These are phyloP conservation scores for Aspergillus melleus DNA, from an alignment of 2,329 filamentous ascomycete genomes.

Conservation along the genomic window DNA sequence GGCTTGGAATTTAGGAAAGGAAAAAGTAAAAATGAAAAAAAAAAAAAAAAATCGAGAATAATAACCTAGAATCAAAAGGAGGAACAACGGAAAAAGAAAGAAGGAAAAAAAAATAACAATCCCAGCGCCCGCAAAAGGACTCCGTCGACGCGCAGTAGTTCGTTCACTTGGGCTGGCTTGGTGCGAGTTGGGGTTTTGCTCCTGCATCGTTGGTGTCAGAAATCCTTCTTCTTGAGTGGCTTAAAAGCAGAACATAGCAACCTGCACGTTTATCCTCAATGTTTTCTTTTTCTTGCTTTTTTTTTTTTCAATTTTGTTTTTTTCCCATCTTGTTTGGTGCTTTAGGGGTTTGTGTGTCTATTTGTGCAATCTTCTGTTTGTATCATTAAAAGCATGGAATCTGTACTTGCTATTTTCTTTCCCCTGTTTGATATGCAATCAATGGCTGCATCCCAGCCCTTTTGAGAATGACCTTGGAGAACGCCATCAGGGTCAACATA, in stretches of 20 bases:
- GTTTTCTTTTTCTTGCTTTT: not conserved
- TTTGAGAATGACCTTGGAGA: too few relatives aligned
- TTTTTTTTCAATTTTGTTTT: not conserved
- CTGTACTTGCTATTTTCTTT: not conserved
- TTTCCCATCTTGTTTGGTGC: not conserved
- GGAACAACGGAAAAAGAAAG: not conserved
- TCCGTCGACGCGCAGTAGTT: slow-evolving; percentile 20
- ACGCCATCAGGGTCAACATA: too few relatives aligned
- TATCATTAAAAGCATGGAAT: not conserved
- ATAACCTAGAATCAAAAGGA: not conserved
- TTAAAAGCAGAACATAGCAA: slow-evolving; percentile 1
- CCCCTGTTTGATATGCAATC: not conserved
- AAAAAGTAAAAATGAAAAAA: not conserved
- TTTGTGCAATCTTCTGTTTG: not conserved
- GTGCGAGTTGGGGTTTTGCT: not conserved
- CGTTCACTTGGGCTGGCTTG: slow-evolving; percentile 1
- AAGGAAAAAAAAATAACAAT: slow-evolving; percentile 8
- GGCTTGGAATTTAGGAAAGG: not conserved
- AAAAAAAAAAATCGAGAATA: not conserved
- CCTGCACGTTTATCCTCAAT: slow-evolving; percentile 17
- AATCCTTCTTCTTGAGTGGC: slow-evolving; percentile 4
- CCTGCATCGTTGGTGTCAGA: slow-evolving; percentile 2
- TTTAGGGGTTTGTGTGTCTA: not conserved
- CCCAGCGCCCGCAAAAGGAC: not conserved
- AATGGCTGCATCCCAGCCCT: too few relatives aligned